Base-by-base conservation (phyloP, 768 basidiomycete genomes). In the Thelephora aurantiotincta region DNA sequence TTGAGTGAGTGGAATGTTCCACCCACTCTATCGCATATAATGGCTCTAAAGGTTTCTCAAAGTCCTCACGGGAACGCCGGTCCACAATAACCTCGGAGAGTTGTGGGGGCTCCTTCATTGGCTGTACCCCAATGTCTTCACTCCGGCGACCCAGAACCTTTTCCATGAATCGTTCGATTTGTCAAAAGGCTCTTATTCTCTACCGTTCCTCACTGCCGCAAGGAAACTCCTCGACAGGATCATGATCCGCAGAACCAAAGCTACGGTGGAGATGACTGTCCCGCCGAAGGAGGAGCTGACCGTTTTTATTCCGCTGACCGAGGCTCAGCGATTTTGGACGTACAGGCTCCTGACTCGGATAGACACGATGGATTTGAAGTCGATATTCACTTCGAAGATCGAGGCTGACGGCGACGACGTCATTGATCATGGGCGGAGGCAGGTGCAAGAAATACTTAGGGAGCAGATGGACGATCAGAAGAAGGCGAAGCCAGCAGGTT, bases 21-120 rank as follows among this genome's bases (percentile, higher is more conserved):
- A 44, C 19, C 42, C 13, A 41, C 44, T 6, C 36, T 35, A 23
- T 22, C 37, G 35, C 48, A 3, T 18, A 37, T 30, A 43, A 9
- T 18, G 14, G 6, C 6, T 12, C 38, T 38, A 12, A 34, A 13
- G 36, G 11, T 11, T 19, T 50, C 14, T 46, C 3, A 35, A 51
- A 77, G 77, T 86, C 50, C 63, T 86, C 49, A 82, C 80, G 0
- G 83, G 83, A 19, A 86, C 83, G 0, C 83, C 83, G 0, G 69
- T 86, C 0, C 82, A 85, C 55, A 80, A 80, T 52, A 75, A 80
- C 51, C 58, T 80, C 11, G 58, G 68, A 16, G 78, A 80, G 55
- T 64, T 80, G 13, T 77, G 74, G 78, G 57, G 67, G 19, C 60
- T 78, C 11, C 59, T 79, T 14, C 72, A 70, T 52, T 78, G 71